Percentiles rank a stretch among this genome's conserved stretches.
Conservation (phyloP, 2,329 filamentous ascomycete genomes). For the Fusarium buharicum region DNA sequence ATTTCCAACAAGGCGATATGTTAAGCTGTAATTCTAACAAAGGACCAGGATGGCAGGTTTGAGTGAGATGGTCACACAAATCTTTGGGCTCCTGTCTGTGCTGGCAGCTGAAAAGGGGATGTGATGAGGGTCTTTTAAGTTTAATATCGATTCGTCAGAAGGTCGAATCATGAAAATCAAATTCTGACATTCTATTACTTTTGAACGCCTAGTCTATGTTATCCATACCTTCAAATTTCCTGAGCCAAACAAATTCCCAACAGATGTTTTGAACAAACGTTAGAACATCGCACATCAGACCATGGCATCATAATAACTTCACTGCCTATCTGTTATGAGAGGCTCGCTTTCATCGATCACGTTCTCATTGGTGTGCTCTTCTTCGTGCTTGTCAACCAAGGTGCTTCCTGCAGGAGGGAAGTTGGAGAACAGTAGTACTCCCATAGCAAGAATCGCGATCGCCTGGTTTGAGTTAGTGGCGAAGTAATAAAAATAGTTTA, state of each 20-base stretch:
- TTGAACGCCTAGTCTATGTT: not conserved
- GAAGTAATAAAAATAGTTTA: fast-evolving
- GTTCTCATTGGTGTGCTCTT: slow-evolving; percentile 1
- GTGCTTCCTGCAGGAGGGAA: slow-evolving; percentile 55
- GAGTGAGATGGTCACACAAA: too few relatives aligned
- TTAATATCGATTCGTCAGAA: too few relatives aligned
- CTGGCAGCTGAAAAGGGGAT: too few relatives aligned
- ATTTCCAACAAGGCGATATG: too few relatives aligned
- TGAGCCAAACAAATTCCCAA: too few relatives aligned
- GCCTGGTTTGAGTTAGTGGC: slow-evolving; percentile 51
- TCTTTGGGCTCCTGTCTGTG: too few relatives aligned
- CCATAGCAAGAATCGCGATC: slow-evolving; percentile 59
- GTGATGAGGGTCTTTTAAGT: too few relatives aligned
- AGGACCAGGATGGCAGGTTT: too few relatives aligned
- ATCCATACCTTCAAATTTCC: not conserved
- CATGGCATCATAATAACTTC: not conserved
- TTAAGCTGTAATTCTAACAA: too few relatives aligned
- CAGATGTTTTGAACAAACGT: too few relatives aligned
- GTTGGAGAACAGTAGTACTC: slow-evolving; percentile 55
- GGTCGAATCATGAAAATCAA: not conserved
- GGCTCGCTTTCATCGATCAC: not conserved
- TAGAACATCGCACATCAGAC: too few relatives aligned
- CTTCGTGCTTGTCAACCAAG: slow-evolving; percentile 46
- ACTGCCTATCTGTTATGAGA: not conserved
- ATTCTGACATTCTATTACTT: not conserved